phyloP scores from a whole-genome alignment of 352 stramenopile species.

The Globisporangium carolinianum region DNA sequence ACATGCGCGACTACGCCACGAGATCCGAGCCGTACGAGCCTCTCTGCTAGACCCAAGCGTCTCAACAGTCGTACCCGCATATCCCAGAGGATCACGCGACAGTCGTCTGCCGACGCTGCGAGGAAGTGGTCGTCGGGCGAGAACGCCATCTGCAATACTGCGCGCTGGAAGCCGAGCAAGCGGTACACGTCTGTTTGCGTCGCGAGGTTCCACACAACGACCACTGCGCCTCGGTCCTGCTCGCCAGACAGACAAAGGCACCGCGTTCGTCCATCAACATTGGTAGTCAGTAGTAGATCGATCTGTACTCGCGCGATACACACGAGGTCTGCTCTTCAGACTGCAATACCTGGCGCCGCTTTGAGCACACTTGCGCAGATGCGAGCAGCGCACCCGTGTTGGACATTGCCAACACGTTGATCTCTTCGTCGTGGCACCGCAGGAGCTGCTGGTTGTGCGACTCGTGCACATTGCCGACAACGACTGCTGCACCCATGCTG shows the following conservation, averaged over 20 bases:
- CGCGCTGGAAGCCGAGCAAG: conserved; percentile 49
- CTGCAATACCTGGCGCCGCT: conserved; percentile 13
- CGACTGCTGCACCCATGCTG: conserved; percentile 50
- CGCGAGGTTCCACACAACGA: conserved; percentile 45
- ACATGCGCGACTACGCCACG: no score
- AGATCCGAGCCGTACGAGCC: no score
- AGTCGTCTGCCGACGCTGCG: conserved; percentile 56
- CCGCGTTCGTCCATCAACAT: background rate
- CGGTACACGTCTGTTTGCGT: conserved; percentile 37
- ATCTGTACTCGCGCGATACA: background rate
- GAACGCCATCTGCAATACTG: conserved; percentile 62
- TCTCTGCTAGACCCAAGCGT: background rate
- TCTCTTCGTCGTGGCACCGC: conserved; percentile 49
- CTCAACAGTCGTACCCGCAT: conserved; percentile 31
- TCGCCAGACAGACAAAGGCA: background rate
- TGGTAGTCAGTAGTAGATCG: background rate
- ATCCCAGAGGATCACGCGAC: conserved; percentile 67
- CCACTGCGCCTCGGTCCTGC: conserved; percentile 29
- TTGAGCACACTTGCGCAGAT: conserved; percentile 38
- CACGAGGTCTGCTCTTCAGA: background rate
- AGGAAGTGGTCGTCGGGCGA: conserved; percentile 77
- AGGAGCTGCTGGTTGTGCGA: conserved; percentile 50
- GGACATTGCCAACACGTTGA: conserved; percentile 39
- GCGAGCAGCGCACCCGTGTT: conserved; percentile 29
- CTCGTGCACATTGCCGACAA: conserved; percentile 41